A percentile compares a stretch with the other conserved stretches of the same genome.
These are phyloP conservation scores for Elsinoe fawcettii DNA, from an alignment of 2,329 filamentous ascomycete species.

Conservation along the genomic window DNA sequence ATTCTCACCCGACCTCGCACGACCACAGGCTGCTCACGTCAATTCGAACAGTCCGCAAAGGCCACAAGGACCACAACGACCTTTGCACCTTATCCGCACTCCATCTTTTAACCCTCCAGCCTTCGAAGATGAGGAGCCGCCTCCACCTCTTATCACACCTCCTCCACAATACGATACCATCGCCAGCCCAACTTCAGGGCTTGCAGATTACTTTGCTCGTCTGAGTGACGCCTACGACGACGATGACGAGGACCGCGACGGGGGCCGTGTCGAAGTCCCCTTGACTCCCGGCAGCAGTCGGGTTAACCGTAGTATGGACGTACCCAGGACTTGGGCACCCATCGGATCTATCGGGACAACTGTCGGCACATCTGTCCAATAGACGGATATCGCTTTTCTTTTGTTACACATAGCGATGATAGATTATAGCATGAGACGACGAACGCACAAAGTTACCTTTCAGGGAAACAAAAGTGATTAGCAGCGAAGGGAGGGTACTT, in stretches of 20 bases:
- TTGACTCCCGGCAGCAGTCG: conserved; percentile 53
- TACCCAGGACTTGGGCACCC: conserved; percentile 45
- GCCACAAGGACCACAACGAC: conserved; percentile 43
- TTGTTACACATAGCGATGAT: background rate
- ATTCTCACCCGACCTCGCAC: conserved; percentile 43
- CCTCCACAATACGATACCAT: conserved; percentile 79
- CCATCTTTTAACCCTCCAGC: conserved; percentile 84
- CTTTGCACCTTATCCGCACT: conserved; percentile 74
- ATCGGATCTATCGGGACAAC: conserved; percentile 11
- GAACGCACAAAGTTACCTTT: background rate
- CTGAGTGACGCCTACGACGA: conserved; percentile 59
- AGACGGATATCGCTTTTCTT: background rate
- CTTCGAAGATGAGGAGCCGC: conserved; percentile 73
- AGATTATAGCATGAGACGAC: conserved; percentile 2
- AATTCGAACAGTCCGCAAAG: conserved; percentile 28
- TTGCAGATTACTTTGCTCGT: conserved; percentile 82
- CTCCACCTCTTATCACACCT: conserved; percentile 67
- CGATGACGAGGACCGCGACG: conserved; percentile 40
- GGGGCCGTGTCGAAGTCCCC: conserved; percentile 47
- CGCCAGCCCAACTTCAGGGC: conserved; percentile 59
- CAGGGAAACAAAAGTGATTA: conserved; percentile 9
- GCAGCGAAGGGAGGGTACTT: background rate
- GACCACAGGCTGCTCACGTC: conserved; percentile 40
- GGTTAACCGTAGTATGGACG: conserved; percentile 58
- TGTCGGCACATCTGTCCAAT: conserved; percentile 13